Conservation (phyloP, 805 yeast genomes). For the Candida dajiaensis region DNA sequence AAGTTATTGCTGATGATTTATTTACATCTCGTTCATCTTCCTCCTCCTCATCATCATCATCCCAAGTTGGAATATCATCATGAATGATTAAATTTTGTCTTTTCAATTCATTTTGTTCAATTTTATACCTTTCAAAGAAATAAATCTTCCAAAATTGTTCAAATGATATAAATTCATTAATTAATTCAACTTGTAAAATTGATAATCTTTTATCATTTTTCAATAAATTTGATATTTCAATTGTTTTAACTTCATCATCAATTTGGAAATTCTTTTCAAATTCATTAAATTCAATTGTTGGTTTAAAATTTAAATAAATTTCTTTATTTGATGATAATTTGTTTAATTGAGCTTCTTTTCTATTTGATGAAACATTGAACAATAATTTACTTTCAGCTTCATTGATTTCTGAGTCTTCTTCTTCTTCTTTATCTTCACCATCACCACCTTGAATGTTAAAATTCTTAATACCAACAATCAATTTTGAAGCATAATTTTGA, state of each 20-base stretch:
- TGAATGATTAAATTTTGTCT: slow-evolving; percentile 40
- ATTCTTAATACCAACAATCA: slow-evolving; percentile 50
- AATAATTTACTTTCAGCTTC: slow-evolving; percentile 27
- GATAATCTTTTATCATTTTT: not conserved
- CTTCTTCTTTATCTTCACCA: too few relatives aligned
- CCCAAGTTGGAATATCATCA: slow-evolving; percentile 31
- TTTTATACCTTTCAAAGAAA: not conserved
- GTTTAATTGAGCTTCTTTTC: not conserved
- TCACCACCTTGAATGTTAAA: slow-evolving; percentile 27
- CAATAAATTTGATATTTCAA: not conserved
- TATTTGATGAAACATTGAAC: not conserved
- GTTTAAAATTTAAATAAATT: not conserved
- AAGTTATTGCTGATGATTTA: slow-evolving; percentile 23
- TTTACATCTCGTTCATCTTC: slow-evolving; percentile 38
- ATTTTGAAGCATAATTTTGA: slow-evolving; percentile 47
- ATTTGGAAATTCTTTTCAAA: not conserved
- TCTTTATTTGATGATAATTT: not conserved
- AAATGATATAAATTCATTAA: not conserved
- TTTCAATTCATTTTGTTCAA: not conserved
- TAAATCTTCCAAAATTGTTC: not conserved
- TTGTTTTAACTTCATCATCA: not conserved
- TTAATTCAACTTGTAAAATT: not conserved
- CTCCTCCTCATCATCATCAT: slow-evolving; percentile 31
- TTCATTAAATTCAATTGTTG: not conserved
- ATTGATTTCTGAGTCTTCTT: slow-evolving; percentile 21